A percentile compares a stretch with the other conserved stretches of the same genome.
These are phyloP conservation scores for Martiniozyma abietophila DNA, from an alignment of 805 yeast species.

Conservation along the genomic window DNA sequence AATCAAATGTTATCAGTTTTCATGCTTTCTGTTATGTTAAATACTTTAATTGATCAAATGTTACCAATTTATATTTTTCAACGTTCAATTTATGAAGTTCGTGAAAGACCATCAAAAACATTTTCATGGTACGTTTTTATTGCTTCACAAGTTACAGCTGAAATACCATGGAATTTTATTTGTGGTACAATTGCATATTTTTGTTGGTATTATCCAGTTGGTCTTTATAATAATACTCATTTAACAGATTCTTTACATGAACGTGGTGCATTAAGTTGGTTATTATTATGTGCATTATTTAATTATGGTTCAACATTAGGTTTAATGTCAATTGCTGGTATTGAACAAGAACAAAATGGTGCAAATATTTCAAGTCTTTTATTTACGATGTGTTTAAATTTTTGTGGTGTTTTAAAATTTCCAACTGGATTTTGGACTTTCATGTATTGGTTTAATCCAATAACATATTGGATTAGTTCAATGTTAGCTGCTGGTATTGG, in stretches of 20 bases:
- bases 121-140: constrained; percentile 60
- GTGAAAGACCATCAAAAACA: constrained; percentile 67
- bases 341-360: constrained; percentile 51
- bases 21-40: constrained; percentile 52
- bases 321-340: constrained; percentile 49
- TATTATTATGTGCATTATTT: constrained; percentile 35
- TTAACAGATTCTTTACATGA: constrained; percentile 35
- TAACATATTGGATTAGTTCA: constrained; percentile 55
- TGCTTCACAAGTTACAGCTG: constrained; percentile 52
- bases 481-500: constrained; percentile 49
- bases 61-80: constrained; percentile 53
- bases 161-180: constrained; percentile 53
- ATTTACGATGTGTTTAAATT: constrained; percentile 54
- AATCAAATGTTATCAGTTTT: constrained; percentile 74
- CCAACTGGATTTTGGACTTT: constrained; percentile 67
- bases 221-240: constrained; percentile 52
- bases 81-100: constrained; percentile 59
- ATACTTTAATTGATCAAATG: constrained; percentile 52
- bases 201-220: constrained; percentile 66
- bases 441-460: constrained; percentile 67
- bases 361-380: constrained; percentile 49
- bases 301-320: constrained; percentile 51
- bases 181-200: constrained; percentile 55
- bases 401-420: constrained; percentile 70
- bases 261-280: constrained; percentile 48